These are phyloP conservation scores for Baeospora myosura DNA, from an alignment of 1,284 basidiomycete genomes.

Conservation along the genomic window DNA sequence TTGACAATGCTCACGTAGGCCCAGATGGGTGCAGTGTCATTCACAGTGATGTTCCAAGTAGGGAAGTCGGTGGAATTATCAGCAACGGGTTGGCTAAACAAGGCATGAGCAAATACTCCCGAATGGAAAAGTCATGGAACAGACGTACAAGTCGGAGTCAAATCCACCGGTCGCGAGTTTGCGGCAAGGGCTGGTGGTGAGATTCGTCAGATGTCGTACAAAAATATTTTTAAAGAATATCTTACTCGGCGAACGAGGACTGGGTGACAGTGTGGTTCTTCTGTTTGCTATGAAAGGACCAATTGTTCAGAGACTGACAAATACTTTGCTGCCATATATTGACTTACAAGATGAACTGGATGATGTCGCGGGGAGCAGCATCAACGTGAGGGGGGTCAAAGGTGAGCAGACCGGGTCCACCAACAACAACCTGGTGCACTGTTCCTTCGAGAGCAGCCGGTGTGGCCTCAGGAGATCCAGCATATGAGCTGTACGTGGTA, in stretches of 20 bases:
- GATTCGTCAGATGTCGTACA: background rate
- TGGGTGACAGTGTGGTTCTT: conserved; percentile 70
- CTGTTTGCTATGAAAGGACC: conserved; percentile 31
- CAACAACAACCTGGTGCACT: conserved; percentile 45
- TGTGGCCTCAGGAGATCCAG: conserved; percentile 43
- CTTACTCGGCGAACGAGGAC: conserved; percentile 43
- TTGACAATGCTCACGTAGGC: conserved; percentile 25
- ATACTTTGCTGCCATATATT: background rate
- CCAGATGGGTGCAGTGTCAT: conserved; percentile 46
- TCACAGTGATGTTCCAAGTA: conserved; percentile 47
- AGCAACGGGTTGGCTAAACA: conserved; percentile 31
- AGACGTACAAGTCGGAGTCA: conserved; percentile 57
- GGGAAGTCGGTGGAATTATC: conserved; percentile 38
- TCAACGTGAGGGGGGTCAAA: conserved; percentile 45
- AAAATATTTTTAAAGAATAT: background rate
- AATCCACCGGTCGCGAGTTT: conserved; percentile 37
- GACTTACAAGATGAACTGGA: conserved; percentile 53
- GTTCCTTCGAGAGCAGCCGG: conserved; percentile 35
- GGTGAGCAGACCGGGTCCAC: conserved; percentile 37
- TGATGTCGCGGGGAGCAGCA: conserved; percentile 42
- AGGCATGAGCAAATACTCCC: background rate
- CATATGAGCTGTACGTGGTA: conserved; percentile 46
- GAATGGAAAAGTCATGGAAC: conserved; percentile 14
- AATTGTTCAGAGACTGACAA: background rate
- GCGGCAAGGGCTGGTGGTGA: conserved; percentile 34